Evolutionary conservation across 2,329 filamentous ascomycete genomes (phyloP).

Genomic region (Phaeoacremonium minimum): DNA sequence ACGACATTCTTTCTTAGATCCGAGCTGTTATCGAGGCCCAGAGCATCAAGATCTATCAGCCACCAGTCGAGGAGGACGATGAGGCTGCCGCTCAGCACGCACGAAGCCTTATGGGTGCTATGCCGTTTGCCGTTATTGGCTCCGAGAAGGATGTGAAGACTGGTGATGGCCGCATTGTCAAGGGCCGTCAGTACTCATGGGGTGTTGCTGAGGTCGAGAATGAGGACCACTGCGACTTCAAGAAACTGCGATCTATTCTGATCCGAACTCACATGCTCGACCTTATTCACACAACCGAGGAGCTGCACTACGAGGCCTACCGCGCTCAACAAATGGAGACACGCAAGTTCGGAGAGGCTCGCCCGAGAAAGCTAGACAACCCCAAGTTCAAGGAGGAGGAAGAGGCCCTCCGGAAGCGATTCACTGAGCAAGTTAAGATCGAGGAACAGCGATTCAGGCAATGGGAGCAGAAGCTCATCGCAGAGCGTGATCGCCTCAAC

Average conservation of each 20-base stretch:
- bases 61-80: conserved; percentile 95
- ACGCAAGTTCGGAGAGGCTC: conserved; percentile 96
- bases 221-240: conserved; percentile 99
- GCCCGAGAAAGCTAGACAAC: conserved; percentile 97
- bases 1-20: conserved; percentile 56
- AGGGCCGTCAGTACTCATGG: conserved; percentile 98
- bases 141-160: conserved; percentile 99
- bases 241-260: conserved; percentile 97
- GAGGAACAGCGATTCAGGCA: conserved; percentile 98
- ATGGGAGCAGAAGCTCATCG: conserved; percentile 99
- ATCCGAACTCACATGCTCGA: conserved; percentile 99
- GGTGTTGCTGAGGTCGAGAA: conserved; percentile 99
- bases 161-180: conserved; percentile 90
- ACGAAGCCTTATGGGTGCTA: conserved; percentile 88
- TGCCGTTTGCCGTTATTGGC: conserved; percentile 98
- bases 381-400: conserved; percentile 99
- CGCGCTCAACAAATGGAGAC: conserved; percentile 99
- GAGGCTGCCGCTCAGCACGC: conserved; percentile 94
- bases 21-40: conserved; percentile 94
- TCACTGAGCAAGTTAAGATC: conserved; percentile 99
- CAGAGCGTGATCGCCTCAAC: conserved; percentile 97
- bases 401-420: conserved; percentile 95
- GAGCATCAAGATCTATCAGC: conserved; percentile 99
- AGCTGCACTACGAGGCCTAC: conserved; percentile 99
- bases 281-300: conserved; percentile 98